Evolutionary conservation across 495 filamentous ascomycete species (phyloP).

Genomic region (Penicillium pulvis): DNA sequence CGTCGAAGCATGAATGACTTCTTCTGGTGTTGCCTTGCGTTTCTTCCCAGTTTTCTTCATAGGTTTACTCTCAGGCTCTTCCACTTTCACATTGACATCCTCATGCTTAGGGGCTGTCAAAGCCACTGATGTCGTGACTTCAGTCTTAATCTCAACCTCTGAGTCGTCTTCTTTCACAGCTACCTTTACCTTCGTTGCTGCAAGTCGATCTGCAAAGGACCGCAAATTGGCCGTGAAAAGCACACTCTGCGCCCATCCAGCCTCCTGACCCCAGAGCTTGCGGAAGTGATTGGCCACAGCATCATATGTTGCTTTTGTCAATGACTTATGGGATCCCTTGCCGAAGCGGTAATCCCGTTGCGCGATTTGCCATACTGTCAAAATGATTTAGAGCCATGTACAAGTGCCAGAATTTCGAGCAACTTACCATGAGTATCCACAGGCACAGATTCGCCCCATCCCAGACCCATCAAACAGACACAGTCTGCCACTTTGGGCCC

Average conservation of each 20-base stretch:
- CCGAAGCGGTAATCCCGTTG: conserved; percentile 93
- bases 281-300: conserved; percentile 90
- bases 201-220: conserved; percentile 71
- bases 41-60: conserved; percentile 21
- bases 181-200: conserved; percentile 49
- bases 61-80: conserved; percentile 25
- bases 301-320: conserved; percentile 86
- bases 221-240: conserved; percentile 93
- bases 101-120: conserved; percentile 30
- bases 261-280: conserved; percentile 87
- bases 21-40: conserved; percentile 21
- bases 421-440: conserved; percentile 86
- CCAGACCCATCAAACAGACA: conserved; percentile 93
- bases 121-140: conserved; percentile 30
- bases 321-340: conserved; percentile 77
- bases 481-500: conserved; percentile 98
- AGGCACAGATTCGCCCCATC: conserved; percentile 94
- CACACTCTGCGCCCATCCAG: conserved; percentile 97
- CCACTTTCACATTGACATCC: conserved; percentile 17
- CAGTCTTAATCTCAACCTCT: conserved; percentile 30
- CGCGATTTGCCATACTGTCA: conserved; percentile 91
- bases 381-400: conserved; percentile 10
- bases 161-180: conserved; percentile 30
- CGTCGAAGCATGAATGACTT: conserved; percentile 29
- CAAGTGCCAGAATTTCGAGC: not conserved